phyloP scores from a whole-genome alignment of 805 yeast species.

The Kodamaea nitidulidarum region DNA sequence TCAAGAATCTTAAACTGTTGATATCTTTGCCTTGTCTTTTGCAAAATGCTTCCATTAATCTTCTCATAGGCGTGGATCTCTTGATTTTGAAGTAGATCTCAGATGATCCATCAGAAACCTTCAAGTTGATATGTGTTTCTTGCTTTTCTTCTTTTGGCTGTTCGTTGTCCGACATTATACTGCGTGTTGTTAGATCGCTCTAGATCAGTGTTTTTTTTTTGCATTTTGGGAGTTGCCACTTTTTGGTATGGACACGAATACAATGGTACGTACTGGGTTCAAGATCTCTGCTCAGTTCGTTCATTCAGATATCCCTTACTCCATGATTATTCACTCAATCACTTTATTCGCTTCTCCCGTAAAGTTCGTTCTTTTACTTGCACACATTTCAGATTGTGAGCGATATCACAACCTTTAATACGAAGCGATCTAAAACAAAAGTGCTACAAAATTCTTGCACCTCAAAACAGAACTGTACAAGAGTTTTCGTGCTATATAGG shows the following conservation, averaged over 20 bases:
- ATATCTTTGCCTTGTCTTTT: constrained; percentile 92
- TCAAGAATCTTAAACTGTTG: constrained; percentile 78
- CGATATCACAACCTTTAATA: neutral
- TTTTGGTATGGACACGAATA: constrained; percentile 9
- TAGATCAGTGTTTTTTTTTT: constrained; percentile 4
- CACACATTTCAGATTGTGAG: too few relatives aligned
- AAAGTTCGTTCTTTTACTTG: too few relatives aligned
- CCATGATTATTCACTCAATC: too few relatives aligned
- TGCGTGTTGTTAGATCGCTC: constrained; percentile 1
- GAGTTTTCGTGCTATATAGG: too few relatives aligned
- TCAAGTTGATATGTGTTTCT: constrained; percentile 80
- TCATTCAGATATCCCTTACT: too few relatives aligned
- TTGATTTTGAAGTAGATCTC: constrained; percentile 96
- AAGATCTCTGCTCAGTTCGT: too few relatives aligned
- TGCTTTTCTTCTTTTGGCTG: constrained; percentile 45
- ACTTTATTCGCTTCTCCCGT: too few relatives aligned
- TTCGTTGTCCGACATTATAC: constrained; percentile 20
- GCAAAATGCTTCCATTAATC: constrained; percentile 97
- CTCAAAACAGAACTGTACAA: too few relatives aligned
- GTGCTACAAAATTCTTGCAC: too few relatives aligned
- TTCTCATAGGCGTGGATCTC: constrained; percentile 83
- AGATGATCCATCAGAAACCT: constrained; percentile 89
- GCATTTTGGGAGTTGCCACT: neutral
- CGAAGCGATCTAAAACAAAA: too few relatives aligned
- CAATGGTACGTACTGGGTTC: too few relatives aligned